phyloP scores from a whole-genome alignment of 371 early-diverging fungal species.

The Lichtheimia corymbifera region DNA sequence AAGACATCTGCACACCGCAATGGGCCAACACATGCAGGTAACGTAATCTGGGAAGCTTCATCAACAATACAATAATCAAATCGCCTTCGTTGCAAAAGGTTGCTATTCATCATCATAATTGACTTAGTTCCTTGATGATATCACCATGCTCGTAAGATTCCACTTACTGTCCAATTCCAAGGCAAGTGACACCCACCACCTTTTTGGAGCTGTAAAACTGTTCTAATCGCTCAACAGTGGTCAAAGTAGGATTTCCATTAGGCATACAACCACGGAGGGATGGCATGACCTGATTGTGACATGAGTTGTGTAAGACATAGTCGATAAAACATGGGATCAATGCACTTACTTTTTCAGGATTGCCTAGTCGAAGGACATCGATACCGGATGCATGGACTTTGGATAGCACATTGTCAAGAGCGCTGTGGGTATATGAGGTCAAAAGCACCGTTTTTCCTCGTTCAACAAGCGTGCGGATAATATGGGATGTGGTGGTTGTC shows the following conservation, averaged over 20 bases:
- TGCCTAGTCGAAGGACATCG: slow-evolving; percentile 77
- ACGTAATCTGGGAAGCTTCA: slow-evolving; percentile 97
- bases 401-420: slow-evolving; percentile 92
- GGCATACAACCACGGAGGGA: slow-evolving; percentile 53
- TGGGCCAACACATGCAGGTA: slow-evolving; percentile 95
- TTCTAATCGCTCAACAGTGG: slow-evolving; percentile 60
- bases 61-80: slow-evolving; percentile 99
- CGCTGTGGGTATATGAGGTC: slow-evolving; percentile 95
- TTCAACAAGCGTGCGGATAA: slow-evolving; percentile 74
- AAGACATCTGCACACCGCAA: slow-evolving; percentile 81
- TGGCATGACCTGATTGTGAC: slow-evolving; percentile 45
- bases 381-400: slow-evolving; percentile 70
- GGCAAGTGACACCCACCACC: slow-evolving; percentile 89
- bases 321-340: no score
- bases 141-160: not conserved
- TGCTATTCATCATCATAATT: slow-evolving; percentile 27
- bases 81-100: slow-evolving; percentile 61
- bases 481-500: slow-evolving; percentile 87
- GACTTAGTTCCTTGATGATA: not conserved
- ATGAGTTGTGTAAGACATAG: not conserved
- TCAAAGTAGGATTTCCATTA: slow-evolving; percentile 37
- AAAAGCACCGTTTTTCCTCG: slow-evolving; percentile 83
- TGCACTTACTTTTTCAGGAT: slow-evolving; percentile 54
- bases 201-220: slow-evolving; percentile 56
- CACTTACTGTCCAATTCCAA: slow-evolving; percentile 83